Base-by-base conservation (phyloP, 805 yeast genomes). In the Nakazawaea peltata region DNA sequence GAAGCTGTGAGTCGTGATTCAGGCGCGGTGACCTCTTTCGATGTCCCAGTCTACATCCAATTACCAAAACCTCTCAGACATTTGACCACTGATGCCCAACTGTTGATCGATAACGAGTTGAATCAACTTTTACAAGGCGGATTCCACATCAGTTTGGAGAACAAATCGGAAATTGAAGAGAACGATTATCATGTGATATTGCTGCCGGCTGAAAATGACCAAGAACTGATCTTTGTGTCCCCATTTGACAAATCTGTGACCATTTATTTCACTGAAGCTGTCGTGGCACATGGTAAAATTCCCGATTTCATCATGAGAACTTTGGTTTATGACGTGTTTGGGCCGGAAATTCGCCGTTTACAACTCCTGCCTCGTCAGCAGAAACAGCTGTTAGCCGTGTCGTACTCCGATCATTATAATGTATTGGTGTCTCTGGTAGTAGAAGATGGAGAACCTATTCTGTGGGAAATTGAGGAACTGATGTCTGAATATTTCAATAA, bases 401-500 rank as follows among this genome's bases (percentile, higher is more conserved):
- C 76, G 1, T 79, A 72, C 48, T 60, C 81, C 2, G 78, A 90
- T 4, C 60, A 70, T 23, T 77, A 81, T 43, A 92, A 85, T 49
- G 47, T 90, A n/a, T 77, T 87, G 3, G 68, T 87, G 41, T 79
- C 86, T 16, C 61, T 88, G 38, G 59, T 88, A 34, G 71, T 74
- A 18, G 95, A 92, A 33, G 77, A 74, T 41, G 81, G 82, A 1
- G 56, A 62, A 13, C 74, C 79, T 3, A 61, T 84, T 7, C 63
- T 64, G 3, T 90, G 97, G 96, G 84, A 82, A 24, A 73, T 84
- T 30, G 77, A 71, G 11, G 40, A 56, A 1, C 71, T 81, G 4
- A 46, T 79, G 9, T 50, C 63, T n/a, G 47, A 54, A 13, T 54
- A 61, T 39, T 74, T 86, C 44, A 49, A 61, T 2, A 81, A 85